Conservation (phyloP, 1,284 basidiomycete genomes). For the Pseudozyma thailandica region DNA sequence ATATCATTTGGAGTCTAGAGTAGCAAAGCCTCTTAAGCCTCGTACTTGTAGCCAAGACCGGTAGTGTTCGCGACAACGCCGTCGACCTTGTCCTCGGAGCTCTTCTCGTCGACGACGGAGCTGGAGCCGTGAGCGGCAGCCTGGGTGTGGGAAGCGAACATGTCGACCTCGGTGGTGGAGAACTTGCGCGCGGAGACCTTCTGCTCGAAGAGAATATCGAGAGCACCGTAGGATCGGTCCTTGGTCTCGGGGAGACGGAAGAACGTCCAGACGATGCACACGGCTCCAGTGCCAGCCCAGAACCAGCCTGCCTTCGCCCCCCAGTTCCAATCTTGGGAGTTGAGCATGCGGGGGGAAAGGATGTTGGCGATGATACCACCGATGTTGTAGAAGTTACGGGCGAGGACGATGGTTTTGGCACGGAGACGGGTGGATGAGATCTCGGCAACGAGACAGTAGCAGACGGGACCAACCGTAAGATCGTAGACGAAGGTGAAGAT, state of each 20-base stretch:
- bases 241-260: constrained; percentile 69
- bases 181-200: constrained; percentile 68
- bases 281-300: constrained; percentile 68
- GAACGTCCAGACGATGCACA: constrained; percentile 68
- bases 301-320: constrained; percentile 69
- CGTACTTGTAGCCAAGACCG: constrained; percentile 44
- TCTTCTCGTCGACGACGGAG: constrained; percentile 29
- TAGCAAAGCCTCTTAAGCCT: constrained; percentile 9
- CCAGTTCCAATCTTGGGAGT: constrained; percentile 69
- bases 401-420: constrained; percentile 72
- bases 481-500: constrained; percentile 70
- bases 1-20: neutral
- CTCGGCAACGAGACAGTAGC: constrained; percentile 71
- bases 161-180: constrained; percentile 62
- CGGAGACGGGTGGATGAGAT: constrained; percentile 70
- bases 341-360: constrained; percentile 70
- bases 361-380: constrained; percentile 68
- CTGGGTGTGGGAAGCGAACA: constrained; percentile 48
- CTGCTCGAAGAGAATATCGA: constrained; percentile 69
- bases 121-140: constrained; percentile 4
- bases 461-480: constrained; percentile 68
- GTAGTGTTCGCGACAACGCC: constrained; percentile 32
- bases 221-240: constrained; percentile 69
- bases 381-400: constrained; percentile 70
- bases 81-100: constrained; percentile 38